Base-by-base conservation (phyloP, 164 flowering plant genomes). In the Piper longum region DNA sequence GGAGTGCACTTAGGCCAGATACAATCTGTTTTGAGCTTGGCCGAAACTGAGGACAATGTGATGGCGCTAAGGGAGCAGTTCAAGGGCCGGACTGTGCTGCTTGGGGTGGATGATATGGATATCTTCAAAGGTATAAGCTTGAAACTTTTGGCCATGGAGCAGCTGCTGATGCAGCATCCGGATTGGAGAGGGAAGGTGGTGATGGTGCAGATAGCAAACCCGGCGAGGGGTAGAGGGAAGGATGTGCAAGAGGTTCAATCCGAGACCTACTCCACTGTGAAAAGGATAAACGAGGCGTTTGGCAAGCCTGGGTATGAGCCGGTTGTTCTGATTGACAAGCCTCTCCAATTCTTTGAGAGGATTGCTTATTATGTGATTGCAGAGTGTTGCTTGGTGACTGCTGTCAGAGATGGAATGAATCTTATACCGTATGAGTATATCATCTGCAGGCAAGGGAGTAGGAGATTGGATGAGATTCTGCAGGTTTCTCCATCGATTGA, bases 361-460 rank as follows among this genome's bases (percentile, higher is more conserved):
- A 76, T 72, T 63, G 89, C 92, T 56, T 84, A 70, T 62, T 86
- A 82, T 63, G 75, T 79, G 8, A 69, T 86, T 64, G 92, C 92
- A 9, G 92, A 86, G 80, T 86, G 92, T 64, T 84, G 79, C 52
- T 80, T 83, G 16, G 89, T 86, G 41, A 79, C 85, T 40, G 92
- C 92, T 56, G 87, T 86, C 36, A 82, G 92, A 66, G 92, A 86
- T 74, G 92, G 92, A 6, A 82, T 86, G 87, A 86, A 86, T 70
- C 84, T 86, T 39, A 84, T 76, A 26, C 92, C 92, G 1, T 86
- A 84, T 61, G 89, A 86, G 76, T 86, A 86, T 67, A 76, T 86
- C 44, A 83, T 78, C 6, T 84, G 82, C 57, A 73, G 92, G 62
- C 83, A 86, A 60, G 89, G 89, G 52, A 72, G 56, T 3, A 59